Conservation (phyloP, 1,139 yeast species). For the Kurtzmaniella quercitrusa region DNA sequence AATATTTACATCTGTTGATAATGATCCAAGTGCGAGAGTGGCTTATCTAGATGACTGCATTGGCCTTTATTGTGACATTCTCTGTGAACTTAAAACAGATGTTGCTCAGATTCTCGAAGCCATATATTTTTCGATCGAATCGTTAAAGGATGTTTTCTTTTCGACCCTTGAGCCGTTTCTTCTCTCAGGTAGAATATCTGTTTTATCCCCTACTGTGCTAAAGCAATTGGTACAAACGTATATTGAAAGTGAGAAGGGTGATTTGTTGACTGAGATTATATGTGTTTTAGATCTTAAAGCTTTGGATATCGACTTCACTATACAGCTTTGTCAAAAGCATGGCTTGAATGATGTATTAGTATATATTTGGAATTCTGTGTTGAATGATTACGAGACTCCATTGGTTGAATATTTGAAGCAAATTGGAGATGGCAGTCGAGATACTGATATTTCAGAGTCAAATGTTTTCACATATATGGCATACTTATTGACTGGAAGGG, state of each 20-base stretch:
- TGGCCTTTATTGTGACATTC: slow-evolving; percentile 20
- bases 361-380: slow-evolving; percentile 63
- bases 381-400: slow-evolving; percentile 68
- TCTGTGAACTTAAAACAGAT: slow-evolving; percentile 16
- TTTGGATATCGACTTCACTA: slow-evolving; percentile 72
- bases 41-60: slow-evolving; percentile 7
- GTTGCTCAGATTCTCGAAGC: slow-evolving; percentile 41
- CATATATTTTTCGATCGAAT: slow-evolving; percentile 45
- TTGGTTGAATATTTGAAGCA: slow-evolving; percentile 50
- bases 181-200: slow-evolving; percentile 37
- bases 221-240: slow-evolving; percentile 54
- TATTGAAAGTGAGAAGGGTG: slow-evolving; percentile 36
- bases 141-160: slow-evolving; percentile 37
- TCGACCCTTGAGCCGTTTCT: slow-evolving; percentile 48
- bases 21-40: neutral
- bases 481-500: slow-evolving; percentile 68
- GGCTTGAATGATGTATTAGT: slow-evolving; percentile 56
- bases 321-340: slow-evolving; percentile 52
- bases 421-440: slow-evolving; percentile 13
- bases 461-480: slow-evolving; percentile 48
- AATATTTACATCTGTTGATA: neutral
- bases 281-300: slow-evolving; percentile 59
- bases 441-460: too few relatives aligned
- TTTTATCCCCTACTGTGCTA: slow-evolving; percentile 60
- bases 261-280: slow-evolving; percentile 56